Evolutionary conservation across 1,284 basidiomycete genomes (phyloP).

Genomic region (Bjerkandera adusta): DNA sequence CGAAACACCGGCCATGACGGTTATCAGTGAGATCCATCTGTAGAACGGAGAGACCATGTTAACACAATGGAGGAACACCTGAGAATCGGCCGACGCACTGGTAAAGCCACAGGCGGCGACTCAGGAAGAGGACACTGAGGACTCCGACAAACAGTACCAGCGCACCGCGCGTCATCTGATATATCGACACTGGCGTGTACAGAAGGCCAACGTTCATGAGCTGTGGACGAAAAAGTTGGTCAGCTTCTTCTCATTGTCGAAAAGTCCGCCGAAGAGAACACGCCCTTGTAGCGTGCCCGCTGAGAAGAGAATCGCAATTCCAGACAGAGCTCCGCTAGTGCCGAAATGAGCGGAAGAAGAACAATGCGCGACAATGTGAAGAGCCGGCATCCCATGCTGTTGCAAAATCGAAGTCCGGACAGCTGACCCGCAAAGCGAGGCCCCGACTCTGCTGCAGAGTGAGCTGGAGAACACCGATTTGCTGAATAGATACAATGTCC

Average conservation of each 20-base stretch:
- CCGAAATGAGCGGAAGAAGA: too few species aligned
- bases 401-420: too few species aligned
- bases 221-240: slow-evolving; percentile 36
- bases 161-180: slow-evolving; percentile 97
- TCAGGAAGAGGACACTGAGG: slow-evolving; percentile 90
- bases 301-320: too few species aligned
- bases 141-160: slow-evolving; percentile 96
- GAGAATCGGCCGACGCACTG: slow-evolving; percentile 47
- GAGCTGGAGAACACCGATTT: too few species aligned
- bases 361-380: too few species aligned
- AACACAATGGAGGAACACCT: not conserved
- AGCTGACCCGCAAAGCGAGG: too few species aligned
- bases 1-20: slow-evolving; percentile 89
- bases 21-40: slow-evolving; percentile 88
- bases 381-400: too few species aligned
- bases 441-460: too few species aligned
- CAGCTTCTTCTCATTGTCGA: not conserved
- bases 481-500: too few species aligned
- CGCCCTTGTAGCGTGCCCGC: too few species aligned
- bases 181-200: slow-evolving; percentile 96
- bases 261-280: too few species aligned
- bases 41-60: not conserved
- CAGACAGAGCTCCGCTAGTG: too few species aligned
- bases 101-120: slow-evolving; percentile 75
- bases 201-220: slow-evolving; percentile 95